These are phyloP conservation scores for Cicer bijugum DNA, from an alignment of 306 rosid genomes.

Conservation along the genomic window DNA sequence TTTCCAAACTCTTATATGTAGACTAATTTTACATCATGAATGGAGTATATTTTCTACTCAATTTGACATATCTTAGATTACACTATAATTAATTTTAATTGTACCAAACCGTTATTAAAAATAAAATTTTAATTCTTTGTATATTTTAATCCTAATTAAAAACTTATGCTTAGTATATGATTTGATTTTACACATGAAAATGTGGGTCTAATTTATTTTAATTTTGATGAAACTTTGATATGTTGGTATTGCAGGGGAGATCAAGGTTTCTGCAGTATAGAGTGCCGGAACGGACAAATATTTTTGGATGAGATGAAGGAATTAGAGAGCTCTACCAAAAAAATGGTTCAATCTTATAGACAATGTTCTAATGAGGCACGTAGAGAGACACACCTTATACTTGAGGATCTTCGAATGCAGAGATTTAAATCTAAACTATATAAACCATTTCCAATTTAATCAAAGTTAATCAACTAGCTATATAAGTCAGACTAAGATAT, in stretches of 20 bases:
- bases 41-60: background rate
- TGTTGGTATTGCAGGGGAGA: slow-evolving; percentile 51
- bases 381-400: slow-evolving; percentile 47
- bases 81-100: background rate
- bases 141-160: background rate
- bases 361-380: slow-evolving; percentile 47
- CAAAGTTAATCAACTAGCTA: slow-evolving; percentile 20
- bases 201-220: background rate
- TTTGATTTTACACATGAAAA: no score
- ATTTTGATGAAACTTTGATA: slow-evolving; percentile 7
- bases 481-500: background rate
- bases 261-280: slow-evolving; percentile 56
- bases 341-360: slow-evolving; percentile 37
- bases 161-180: no score
- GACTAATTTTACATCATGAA: background rate
- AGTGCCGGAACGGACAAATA: slow-evolving; percentile 55
- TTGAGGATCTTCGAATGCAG: slow-evolving; percentile 48
- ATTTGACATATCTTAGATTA: background rate
- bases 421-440: slow-evolving; percentile 51
- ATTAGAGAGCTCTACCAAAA: slow-evolving; percentile 43
- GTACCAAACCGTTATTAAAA: background rate
- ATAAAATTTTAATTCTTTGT: background rate
- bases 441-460: slow-evolving; percentile 22
- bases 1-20: background rate
- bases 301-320: slow-evolving; percentile 52